These are phyloP conservation scores for Alternaria metachromatica DNA, from an alignment of 2,329 filamentous ascomycete species.

Conservation along the genomic window DNA sequence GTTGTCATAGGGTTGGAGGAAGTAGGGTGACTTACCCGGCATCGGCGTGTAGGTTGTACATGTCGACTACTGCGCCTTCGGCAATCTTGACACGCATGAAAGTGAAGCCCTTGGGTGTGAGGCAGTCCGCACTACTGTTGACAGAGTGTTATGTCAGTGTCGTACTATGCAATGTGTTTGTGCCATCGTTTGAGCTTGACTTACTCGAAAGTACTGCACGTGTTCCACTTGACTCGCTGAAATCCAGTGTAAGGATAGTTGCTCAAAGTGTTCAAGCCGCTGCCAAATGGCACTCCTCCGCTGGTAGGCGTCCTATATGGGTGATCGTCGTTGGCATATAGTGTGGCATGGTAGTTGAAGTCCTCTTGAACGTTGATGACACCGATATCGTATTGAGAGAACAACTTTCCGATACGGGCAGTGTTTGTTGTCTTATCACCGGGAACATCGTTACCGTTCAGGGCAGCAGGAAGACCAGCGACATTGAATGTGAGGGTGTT, in stretches of 20 bases:
- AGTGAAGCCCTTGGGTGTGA: constrained; percentile 74
- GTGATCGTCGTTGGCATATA: constrained; percentile 67
- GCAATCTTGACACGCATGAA: constrained; percentile 66
- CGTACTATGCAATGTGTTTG: not conserved
- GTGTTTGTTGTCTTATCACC: constrained; percentile 68
- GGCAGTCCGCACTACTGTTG: constrained; percentile 62
- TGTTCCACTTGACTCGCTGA: constrained; percentile 64
- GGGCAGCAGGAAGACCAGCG: constrained; percentile 63
- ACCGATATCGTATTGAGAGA: constrained; percentile 65
- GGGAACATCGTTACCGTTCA: constrained; percentile 67
- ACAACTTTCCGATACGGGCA: constrained; percentile 61
- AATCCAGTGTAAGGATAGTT: constrained; percentile 65
- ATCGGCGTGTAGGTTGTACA: constrained; percentile 72
- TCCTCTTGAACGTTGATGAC: constrained; percentile 73
- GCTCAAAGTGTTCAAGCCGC: constrained; percentile 69
- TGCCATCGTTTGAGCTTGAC: not conserved
- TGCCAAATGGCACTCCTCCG: constrained; percentile 68
- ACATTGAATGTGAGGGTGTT: constrained; percentile 65
- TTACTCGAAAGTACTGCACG: constrained; percentile 57
- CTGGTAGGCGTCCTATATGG: constrained; percentile 68
- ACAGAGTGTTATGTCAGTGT: not conserved
- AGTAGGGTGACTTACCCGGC: constrained; percentile 56
- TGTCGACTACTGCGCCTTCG: constrained; percentile 64
- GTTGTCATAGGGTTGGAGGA: not conserved
- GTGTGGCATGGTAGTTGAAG: constrained; percentile 69